phyloP scores from a whole-genome alignment of 2,329 filamentous ascomycete genomes.

The Akanthomyces uredinophilus region DNA sequence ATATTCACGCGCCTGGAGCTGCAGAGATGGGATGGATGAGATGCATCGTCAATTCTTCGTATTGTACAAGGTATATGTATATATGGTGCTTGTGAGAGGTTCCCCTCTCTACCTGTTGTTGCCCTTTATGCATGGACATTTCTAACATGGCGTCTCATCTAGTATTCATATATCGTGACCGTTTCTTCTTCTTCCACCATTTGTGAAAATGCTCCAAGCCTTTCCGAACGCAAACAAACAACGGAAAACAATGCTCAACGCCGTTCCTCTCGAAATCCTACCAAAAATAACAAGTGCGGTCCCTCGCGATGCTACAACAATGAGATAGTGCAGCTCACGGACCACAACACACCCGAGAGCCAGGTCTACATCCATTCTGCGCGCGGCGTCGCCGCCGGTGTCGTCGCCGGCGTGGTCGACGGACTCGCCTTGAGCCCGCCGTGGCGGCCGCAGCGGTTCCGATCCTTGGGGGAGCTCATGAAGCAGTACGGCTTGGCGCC shows the following conservation, averaged over 20 bases:
- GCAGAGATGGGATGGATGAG: too few species aligned
- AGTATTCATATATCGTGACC: not conserved
- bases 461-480: slow-evolving; percentile 55
- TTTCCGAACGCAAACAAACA: not conserved
- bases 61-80: too few species aligned
- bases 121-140: too few species aligned
- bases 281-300: not conserved
- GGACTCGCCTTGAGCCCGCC: slow-evolving; percentile 17
- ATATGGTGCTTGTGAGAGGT: too few species aligned
- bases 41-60: too few species aligned
- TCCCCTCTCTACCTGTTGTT: too few species aligned
- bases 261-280: not conserved
- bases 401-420: not conserved
- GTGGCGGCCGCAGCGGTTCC: slow-evolving; percentile 54
- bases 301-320: not conserved
- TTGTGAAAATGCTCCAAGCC: not conserved
- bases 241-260: not conserved
- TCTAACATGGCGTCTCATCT: too few species aligned
- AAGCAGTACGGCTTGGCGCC: slow-evolving; percentile 50
- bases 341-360: not conserved
- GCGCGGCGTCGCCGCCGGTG: not conserved
- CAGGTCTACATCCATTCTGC: not conserved
- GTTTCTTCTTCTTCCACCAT: not conserved
- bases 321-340: not conserved
- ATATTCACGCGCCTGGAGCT: too few species aligned